Evolutionary conservation across 2,329 filamentous ascomycete species (phyloP).

Genomic region (Verticillium alfalfae): DNA sequence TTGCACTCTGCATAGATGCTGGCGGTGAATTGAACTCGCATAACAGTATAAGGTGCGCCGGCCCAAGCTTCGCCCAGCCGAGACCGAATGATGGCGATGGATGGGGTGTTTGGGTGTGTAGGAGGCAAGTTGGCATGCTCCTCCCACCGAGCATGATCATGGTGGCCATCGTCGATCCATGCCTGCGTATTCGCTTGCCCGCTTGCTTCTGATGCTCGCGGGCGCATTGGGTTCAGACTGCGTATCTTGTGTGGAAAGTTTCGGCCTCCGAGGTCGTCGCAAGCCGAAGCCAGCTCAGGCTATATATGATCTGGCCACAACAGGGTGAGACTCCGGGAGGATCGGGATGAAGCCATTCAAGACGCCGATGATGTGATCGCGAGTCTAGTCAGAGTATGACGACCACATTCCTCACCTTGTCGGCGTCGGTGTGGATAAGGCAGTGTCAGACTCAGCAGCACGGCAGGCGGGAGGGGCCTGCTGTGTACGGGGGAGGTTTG

Average conservation of each 20-base stretch:
- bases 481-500: not conserved
- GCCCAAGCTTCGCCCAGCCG: not conserved
- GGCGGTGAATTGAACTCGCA: not conserved
- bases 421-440: not conserved
- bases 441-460: not conserved
- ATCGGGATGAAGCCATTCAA: constrained; percentile 1
- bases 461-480: not conserved
- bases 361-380: constrained; percentile 1
- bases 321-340: constrained; percentile 1
- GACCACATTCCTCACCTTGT: not conserved
- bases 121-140: not conserved
- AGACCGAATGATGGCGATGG: not conserved
- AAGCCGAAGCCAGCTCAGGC: not conserved
- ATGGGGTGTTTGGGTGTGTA: not conserved
- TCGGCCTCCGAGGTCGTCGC: not conserved
- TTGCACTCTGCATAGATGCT: not conserved
- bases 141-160: not conserved
- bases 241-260: not conserved
- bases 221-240: not conserved
- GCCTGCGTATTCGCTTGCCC: not conserved
- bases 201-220: too few relatives aligned
- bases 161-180: not conserved
- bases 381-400: not conserved
- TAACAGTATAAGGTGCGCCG: not conserved
- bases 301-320: not conserved